A percentile compares a stretch with the other conserved stretches of the same genome.
Evolutionary conservation across 768 basidiomycete genomes (phyloP).

Genomic region (Boletus subcaerulescens): DNA sequence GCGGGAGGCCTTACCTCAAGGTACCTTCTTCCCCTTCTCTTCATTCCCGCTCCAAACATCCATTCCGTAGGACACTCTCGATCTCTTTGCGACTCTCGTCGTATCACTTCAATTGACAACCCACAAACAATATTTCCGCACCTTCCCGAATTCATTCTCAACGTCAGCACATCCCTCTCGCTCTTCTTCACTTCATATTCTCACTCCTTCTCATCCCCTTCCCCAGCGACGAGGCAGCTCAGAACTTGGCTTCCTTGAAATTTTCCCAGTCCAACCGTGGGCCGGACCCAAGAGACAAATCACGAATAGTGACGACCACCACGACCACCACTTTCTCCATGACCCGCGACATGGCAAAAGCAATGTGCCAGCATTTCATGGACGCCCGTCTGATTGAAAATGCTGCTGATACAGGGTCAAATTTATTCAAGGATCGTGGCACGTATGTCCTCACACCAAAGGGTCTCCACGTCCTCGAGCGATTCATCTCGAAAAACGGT

Average conservation of each 20-base stretch:
- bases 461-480: slow-evolving; percentile 96
- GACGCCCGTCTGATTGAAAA: slow-evolving; percentile 98
- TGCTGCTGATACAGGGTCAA: slow-evolving; percentile 83
- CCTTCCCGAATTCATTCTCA: slow-evolving; percentile 91
- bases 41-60: slow-evolving; percentile 4
- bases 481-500: slow-evolving; percentile 99
- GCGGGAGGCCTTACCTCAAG: slow-evolving; percentile 92
- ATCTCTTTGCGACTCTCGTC: slow-evolving; percentile 95
- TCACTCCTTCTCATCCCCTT: slow-evolving; percentile 11
- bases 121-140: slow-evolving; percentile 95
- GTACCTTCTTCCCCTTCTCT: slow-evolving; percentile 36
- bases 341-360: slow-evolving; percentile 99
- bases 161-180: slow-evolving; percentile 58
- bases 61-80: slow-evolving; percentile 81
- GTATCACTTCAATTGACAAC: slow-evolving; percentile 86
- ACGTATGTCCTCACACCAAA: slow-evolving; percentile 96
- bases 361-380: slow-evolving; percentile 99
- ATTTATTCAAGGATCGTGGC: slow-evolving; percentile 96
- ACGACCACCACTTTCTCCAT: slow-evolving; percentile 99
- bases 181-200: background rate
- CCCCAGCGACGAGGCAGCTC: slow-evolving; percentile 89
- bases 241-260: slow-evolving; percentile 91
- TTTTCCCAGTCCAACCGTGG: slow-evolving; percentile 99
- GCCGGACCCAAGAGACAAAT: slow-evolving; percentile 96
- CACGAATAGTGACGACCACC: slow-evolving; percentile 97